Conservation (phyloP, 148 eudicot genomes). For the Silene latifolia region DNA sequence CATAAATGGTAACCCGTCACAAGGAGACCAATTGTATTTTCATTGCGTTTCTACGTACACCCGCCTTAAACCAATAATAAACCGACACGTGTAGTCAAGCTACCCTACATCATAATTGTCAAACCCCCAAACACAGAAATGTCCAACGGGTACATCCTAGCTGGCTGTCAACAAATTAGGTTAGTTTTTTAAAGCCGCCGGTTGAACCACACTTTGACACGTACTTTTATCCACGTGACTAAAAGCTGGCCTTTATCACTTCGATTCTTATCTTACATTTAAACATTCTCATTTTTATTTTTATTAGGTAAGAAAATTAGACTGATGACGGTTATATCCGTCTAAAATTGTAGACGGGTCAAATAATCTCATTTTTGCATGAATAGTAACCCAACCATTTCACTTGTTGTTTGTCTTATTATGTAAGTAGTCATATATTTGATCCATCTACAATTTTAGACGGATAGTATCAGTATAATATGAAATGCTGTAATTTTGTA, state of each 20-base stretch:
- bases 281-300: background rate
- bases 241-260: background rate
- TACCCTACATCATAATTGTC: background rate
- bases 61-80: background rate
- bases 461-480: too few relatives aligned
- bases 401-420: too few relatives aligned
- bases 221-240: background rate
- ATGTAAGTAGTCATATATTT: too few relatives aligned
- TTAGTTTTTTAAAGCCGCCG: constrained; percentile 3
- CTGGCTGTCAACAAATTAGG: background rate
- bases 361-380: too few relatives aligned
- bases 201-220: background rate
- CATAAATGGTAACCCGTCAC: too few relatives aligned
- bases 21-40: too few relatives aligned
- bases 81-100: background rate
- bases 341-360: too few relatives aligned
- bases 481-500: too few relatives aligned
- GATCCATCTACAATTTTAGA: too few relatives aligned
- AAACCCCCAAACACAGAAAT: background rate
- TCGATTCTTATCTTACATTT: background rate
- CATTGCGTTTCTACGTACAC: background rate
- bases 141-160: background rate
- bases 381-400: too few relatives aligned
- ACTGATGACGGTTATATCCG: too few relatives aligned
- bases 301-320: too few relatives aligned